phyloP scores from a whole-genome alignment of 257 asterid species.

The Lavandula angustifolia region DNA sequence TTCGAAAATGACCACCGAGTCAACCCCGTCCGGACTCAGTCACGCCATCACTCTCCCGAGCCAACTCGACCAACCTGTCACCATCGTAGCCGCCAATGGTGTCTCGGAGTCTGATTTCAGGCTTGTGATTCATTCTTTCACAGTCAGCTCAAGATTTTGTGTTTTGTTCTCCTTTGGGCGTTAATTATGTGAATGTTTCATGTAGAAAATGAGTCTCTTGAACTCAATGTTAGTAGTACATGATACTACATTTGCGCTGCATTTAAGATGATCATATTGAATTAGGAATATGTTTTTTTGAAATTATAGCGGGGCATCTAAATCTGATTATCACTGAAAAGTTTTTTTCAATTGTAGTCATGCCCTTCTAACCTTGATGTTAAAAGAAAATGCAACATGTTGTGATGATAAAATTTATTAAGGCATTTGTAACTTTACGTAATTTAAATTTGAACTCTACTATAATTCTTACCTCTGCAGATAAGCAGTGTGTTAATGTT shows the following conservation, averaged over 20 bases:
- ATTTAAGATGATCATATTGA: not conserved
- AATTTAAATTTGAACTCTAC: not conserved
- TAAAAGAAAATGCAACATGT: not conserved
- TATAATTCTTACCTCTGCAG: not conserved
- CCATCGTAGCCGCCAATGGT: conserved; percentile 68
- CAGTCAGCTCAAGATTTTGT: not conserved
- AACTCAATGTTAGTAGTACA: not conserved
- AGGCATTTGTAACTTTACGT: not conserved
- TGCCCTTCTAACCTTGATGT: not conserved
- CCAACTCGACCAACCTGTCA: conserved; percentile 61
- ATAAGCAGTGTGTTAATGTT: not conserved
- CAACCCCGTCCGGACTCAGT: conserved; percentile 43
- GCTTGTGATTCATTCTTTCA: conserved; percentile 32
- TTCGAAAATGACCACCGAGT: conserved; percentile 55
- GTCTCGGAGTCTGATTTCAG: conserved; percentile 72
- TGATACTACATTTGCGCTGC: not conserved
- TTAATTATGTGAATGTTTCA: conserved; percentile 7
- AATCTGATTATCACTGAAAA: too few species aligned
- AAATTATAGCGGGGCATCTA: not conserved
- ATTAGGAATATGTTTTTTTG: not conserved
- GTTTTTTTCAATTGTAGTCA: not conserved
- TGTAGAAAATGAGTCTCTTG: not conserved
- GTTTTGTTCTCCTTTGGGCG: not conserved
- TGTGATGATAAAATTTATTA: not conserved
- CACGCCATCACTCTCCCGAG: conserved; percentile 57